Percentiles rank a stretch among this genome's conserved stretches.
phyloP scores from a whole-genome alignment of 371 early-diverging fungal species.

The Capillidium rhysosporum region DNA sequence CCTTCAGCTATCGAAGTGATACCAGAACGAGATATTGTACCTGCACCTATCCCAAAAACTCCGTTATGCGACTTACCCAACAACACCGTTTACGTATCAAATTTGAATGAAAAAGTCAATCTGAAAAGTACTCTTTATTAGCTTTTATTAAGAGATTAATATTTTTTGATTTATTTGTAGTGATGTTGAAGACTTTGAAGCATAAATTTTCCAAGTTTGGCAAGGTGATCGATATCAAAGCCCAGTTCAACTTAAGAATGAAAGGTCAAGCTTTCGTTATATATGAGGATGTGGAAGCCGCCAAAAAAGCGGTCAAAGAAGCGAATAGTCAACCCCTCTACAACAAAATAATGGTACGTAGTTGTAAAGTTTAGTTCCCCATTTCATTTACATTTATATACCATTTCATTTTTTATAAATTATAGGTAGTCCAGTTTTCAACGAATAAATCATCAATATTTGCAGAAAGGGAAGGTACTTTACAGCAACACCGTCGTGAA shows the following conservation, averaged over 20 bases:
- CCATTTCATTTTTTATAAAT: neutral
- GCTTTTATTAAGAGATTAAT: neutral
- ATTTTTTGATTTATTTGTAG: neutral
- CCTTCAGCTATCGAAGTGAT: neutral
- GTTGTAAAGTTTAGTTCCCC: neutral
- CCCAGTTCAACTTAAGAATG: conserved; percentile 50
- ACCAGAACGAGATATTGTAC: conserved; percentile 7
- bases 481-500: conserved; percentile 17
- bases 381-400: neutral
- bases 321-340: conserved; percentile 67
- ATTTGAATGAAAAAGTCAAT: conserved; percentile 71
- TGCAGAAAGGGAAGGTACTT: conserved; percentile 52
- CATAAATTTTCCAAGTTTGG: conserved; percentile 73
- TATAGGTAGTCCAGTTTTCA: conserved; percentile 54
- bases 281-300: conserved; percentile 51
- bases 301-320: conserved; percentile 65
- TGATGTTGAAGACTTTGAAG: conserved; percentile 56
- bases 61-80: conserved; percentile 39
- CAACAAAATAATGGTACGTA: conserved; percentile 52
- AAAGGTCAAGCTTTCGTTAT: conserved; percentile 94
- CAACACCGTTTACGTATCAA: conserved; percentile 67
- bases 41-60: conserved; percentile 30
- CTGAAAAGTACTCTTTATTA: conserved; percentile 24
- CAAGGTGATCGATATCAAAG: conserved; percentile 69
- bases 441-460: conserved; percentile 61